These are phyloP conservation scores for Boletellus ananiceps DNA, from an alignment of 768 basidiomycete genomes.

Conservation along the genomic window DNA sequence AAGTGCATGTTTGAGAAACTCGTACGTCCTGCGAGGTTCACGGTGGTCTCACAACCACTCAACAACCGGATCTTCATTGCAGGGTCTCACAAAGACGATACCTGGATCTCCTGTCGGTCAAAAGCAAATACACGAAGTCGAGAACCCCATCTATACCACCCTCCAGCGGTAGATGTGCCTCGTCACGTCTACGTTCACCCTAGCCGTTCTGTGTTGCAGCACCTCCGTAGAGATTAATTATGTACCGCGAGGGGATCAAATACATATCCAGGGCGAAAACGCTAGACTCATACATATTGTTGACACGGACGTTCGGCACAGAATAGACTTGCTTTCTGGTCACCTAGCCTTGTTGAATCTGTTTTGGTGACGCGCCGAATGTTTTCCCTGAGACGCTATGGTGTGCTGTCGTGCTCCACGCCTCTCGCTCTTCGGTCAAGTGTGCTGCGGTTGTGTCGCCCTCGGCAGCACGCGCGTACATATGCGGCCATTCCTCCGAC, in stretches of 20 bases:
- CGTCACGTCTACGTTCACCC: background rate
- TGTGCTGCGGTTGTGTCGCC: background rate
- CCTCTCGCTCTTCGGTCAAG: background rate
- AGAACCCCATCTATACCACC: constrained; percentile 75
- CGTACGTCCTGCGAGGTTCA: constrained; percentile 45
- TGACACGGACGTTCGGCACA: no score
- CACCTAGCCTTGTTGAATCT: no score
- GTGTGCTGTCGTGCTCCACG: constrained; percentile 22
- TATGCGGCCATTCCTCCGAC: constrained; percentile 14
- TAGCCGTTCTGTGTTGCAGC: background rate
- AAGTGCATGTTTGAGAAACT: constrained; percentile 95
- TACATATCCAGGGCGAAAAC: background rate
- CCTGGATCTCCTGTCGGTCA: constrained; percentile 83
- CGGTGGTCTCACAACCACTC: background rate
- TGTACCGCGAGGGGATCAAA: background rate
- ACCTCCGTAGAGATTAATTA: constrained; percentile 20
- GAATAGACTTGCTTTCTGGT: no score
- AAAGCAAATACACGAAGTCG: constrained; percentile 83
- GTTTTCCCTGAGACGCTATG: constrained; percentile 27
- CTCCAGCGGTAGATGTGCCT: constrained; percentile 66
- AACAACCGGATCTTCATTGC: constrained; percentile 1
- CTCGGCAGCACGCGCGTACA: constrained; percentile 7
- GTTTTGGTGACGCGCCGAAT: constrained; percentile 13
- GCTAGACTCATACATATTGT: no score
- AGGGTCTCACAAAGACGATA: constrained; percentile 90